Evolutionary conservation across 2,329 filamentous ascomycete species (phyloP).

Genomic region (Nemania abortiva): DNA sequence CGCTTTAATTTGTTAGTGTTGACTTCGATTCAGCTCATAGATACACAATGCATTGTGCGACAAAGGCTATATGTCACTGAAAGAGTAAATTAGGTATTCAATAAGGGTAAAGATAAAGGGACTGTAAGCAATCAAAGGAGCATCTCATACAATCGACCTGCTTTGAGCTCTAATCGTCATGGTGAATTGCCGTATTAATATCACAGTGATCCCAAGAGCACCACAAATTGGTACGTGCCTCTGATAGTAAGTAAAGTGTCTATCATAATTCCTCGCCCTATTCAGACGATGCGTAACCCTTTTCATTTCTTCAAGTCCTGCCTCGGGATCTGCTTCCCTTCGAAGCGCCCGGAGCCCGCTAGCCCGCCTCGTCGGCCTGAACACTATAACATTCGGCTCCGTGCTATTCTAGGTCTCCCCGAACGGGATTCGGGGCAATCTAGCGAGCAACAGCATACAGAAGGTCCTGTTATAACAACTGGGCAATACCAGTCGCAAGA

Average conservation of each 20-base stretch:
- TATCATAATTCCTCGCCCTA: neutral
- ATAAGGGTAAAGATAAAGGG: slow-evolving; percentile 10
- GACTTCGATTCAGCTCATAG: neutral
- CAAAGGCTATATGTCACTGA: neutral
- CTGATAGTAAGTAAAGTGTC: neutral
- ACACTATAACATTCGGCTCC: slow-evolving; percentile 39
- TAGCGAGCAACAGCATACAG: neutral
- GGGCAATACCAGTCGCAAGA: too few relatives aligned
- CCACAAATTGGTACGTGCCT: neutral
- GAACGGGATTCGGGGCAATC: neutral
- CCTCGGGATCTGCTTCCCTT: slow-evolving; percentile 32
- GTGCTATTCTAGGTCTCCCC: slow-evolving; percentile 35
- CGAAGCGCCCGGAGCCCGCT: neutral
- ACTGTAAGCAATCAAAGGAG: slow-evolving; percentile 16
- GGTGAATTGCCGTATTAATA: slow-evolving; percentile 4
- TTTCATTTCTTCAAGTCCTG: slow-evolving; percentile 19
- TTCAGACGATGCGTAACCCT: slow-evolving; percentile 9
- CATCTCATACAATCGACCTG: slow-evolving; percentile 10
- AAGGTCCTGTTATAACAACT: too few relatives aligned
- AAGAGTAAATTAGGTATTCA: neutral
- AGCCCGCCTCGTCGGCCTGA: slow-evolving; percentile 12
- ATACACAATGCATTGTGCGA: neutral
- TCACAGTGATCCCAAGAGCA: neutral
- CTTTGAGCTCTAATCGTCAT: neutral
- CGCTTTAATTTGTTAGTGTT: neutral